Conservation (phyloP, 805 yeast genomes). For the Starmerella stigmatis region DNA sequence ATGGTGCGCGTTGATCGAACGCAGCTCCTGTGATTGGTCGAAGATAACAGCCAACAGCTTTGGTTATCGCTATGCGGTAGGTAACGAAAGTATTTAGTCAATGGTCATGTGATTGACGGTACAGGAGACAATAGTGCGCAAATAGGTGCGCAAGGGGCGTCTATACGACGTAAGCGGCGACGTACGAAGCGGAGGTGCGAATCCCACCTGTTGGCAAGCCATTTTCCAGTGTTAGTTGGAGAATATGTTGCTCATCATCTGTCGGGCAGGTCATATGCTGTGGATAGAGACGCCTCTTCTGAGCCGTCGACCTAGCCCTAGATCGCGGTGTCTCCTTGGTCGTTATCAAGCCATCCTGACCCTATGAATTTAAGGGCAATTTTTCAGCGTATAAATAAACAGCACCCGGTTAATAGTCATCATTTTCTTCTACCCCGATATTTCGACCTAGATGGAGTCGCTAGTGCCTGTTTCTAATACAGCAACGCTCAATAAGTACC, state of each 20-base stretch:
- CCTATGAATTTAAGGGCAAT: slow-evolving; percentile 1
- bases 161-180: too few relatives aligned
- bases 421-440: background rate
- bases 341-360: slow-evolving; percentile 8
- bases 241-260: too few relatives aligned
- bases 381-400: slow-evolving; percentile 6
- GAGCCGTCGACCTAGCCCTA: slow-evolving; percentile 3
- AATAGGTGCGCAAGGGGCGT: background rate
- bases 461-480: slow-evolving; percentile 41
- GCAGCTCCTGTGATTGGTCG: background rate
- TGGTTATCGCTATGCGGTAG: slow-evolving; percentile 2
- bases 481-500: slow-evolving; percentile 65
- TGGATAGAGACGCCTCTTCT: too few relatives aligned
- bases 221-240: too few relatives aligned
- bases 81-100: slow-evolving; percentile 2
- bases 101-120: background rate
- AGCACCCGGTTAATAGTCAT: background rate
- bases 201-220: too few relatives aligned
- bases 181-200: too few relatives aligned
- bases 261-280: too few relatives aligned
- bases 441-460: slow-evolving; percentile 16
- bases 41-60: background rate
- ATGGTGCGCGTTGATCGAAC: background rate
- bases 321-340: background rate
- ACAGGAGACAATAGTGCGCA: background rate